Evolutionary conservation across 2,329 filamentous ascomycete species (phyloP).

Genomic region (Coleophoma crateriformis): DNA sequence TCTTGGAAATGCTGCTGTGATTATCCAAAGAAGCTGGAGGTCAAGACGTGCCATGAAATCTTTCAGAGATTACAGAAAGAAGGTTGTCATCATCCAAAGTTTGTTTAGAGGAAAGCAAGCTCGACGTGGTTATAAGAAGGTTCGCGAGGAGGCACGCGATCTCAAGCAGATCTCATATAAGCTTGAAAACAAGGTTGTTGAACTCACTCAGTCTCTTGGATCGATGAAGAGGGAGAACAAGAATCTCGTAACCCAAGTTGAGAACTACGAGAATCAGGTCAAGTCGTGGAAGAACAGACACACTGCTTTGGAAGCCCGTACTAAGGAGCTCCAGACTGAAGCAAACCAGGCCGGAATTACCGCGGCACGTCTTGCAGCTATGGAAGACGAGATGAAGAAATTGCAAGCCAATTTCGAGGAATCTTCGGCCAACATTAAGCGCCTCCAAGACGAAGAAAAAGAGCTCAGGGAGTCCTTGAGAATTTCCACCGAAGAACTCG

Average conservation of each 20-base stretch:
- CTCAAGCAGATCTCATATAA: constrained; percentile 99
- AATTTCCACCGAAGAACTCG: constrained; percentile 73
- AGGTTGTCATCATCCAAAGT: constrained; percentile 85
- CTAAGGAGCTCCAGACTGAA: constrained; percentile 92
- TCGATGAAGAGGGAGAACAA: constrained; percentile 95
- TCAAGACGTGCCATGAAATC: constrained; percentile 69
- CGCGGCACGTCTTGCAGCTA: constrained; percentile 79
- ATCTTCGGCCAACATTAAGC: constrained; percentile 82
- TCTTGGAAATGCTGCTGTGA: constrained; percentile 81
- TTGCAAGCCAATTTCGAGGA: constrained; percentile 87
- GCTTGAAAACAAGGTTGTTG: constrained; percentile 98
- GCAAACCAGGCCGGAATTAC: constrained; percentile 97
- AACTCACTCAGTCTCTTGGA: constrained; percentile 89
- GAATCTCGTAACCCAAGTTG: constrained; percentile 76
- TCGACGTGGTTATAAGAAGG: constrained; percentile 77
- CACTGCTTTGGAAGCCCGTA: constrained; percentile 80
- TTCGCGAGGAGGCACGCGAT: constrained; percentile 94
- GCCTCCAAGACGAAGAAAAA: constrained; percentile 91
- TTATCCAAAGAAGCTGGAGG: constrained; percentile 89
- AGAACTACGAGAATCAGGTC: constrained; percentile 93
- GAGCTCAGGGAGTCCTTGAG: constrained; percentile 78
- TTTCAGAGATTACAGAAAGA: constrained; percentile 86
- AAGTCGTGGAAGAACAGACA: constrained; percentile 93
- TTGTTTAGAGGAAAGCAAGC: constrained; percentile 84
- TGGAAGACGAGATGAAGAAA: constrained; percentile 95